phyloP scores from a whole-genome alignment of 169 alveolate genomes.

The Toxoplasma gondii region DNA sequence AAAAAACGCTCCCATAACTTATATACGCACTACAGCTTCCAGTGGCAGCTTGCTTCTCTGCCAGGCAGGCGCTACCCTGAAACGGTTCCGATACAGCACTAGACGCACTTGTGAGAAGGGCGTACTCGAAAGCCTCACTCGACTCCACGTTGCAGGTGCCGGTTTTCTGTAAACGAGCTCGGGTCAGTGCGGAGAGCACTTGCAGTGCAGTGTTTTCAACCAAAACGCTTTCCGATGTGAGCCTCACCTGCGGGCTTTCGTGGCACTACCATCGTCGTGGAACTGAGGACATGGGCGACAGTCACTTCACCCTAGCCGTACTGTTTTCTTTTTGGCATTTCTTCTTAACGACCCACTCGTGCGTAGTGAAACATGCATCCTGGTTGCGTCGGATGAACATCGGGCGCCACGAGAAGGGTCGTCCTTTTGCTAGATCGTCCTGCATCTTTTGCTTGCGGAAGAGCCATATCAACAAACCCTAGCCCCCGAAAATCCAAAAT shows the following conservation, averaged over 20 bases:
- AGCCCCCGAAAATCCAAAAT: too few relatives aligned
- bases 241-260: constrained; percentile 75
- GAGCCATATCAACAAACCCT: too few relatives aligned
- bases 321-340: not conserved
- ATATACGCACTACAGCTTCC: not conserved
- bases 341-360: constrained; percentile 68
- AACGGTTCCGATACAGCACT: too few relatives aligned
- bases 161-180: constrained; percentile 14
- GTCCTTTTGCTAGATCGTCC: too few relatives aligned
- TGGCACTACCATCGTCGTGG: constrained; percentile 79
- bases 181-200: constrained; percentile 79
- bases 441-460: too few relatives aligned
- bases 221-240: constrained; percentile 71
- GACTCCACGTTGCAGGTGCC: constrained; percentile 32
- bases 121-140: too few relatives aligned
- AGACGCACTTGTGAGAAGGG: too few relatives aligned
- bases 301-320: constrained; percentile 44
- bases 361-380: constrained; percentile 70
- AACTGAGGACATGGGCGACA: constrained; percentile 63
- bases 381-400: constrained; percentile 74
- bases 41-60: not conserved
- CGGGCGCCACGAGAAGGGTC: constrained; percentile 71
- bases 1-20: not conserved
- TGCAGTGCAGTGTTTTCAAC: constrained; percentile 74
- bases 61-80: too few relatives aligned